Conservation (phyloP, 352 stramenopile species). For the Globisporangium spiculum region DNA sequence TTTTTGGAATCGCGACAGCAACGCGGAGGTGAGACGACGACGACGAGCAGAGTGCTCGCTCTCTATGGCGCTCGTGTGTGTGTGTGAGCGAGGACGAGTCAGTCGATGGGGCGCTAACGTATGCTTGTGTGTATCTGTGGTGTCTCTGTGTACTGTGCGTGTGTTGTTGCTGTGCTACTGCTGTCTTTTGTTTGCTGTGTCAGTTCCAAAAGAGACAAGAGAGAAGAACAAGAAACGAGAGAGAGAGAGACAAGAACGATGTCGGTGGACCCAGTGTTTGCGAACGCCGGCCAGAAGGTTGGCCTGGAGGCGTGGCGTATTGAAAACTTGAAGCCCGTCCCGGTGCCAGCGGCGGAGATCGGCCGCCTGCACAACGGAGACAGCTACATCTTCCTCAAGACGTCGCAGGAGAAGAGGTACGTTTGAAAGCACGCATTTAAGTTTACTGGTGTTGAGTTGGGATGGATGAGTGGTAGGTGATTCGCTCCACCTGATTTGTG, state of each 20-base stretch:
- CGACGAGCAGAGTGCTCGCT: background rate
- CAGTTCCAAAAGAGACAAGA: slow-evolving; percentile 9
- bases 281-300: slow-evolving; percentile 47
- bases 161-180: no score
- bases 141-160: background rate
- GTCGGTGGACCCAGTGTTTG: slow-evolving; percentile 63
- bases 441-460: background rate
- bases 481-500: background rate
- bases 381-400: slow-evolving; percentile 96
- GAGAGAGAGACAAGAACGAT: slow-evolving; percentile 27
- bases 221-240: background rate
- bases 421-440: background rate
- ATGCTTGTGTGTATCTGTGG: background rate
- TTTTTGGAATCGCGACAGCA: slow-evolving; percentile 2
- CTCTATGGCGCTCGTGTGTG: background rate
- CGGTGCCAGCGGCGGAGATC: slow-evolving; percentile 45
- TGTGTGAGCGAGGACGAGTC: background rate
- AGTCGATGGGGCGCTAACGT: background rate
- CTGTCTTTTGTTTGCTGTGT: background rate
- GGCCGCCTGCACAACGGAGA: slow-evolving; percentile 94
- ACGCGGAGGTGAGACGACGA: background rate
- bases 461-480: background rate
- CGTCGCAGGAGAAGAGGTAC: slow-evolving; percentile 48
- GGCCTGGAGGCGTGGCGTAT: slow-evolving; percentile 85
- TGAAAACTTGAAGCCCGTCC: slow-evolving; percentile 75